Evolutionary conservation across 352 stramenopile genomes (phyloP).

Genomic region (Halophytophthora polymorphica): DNA sequence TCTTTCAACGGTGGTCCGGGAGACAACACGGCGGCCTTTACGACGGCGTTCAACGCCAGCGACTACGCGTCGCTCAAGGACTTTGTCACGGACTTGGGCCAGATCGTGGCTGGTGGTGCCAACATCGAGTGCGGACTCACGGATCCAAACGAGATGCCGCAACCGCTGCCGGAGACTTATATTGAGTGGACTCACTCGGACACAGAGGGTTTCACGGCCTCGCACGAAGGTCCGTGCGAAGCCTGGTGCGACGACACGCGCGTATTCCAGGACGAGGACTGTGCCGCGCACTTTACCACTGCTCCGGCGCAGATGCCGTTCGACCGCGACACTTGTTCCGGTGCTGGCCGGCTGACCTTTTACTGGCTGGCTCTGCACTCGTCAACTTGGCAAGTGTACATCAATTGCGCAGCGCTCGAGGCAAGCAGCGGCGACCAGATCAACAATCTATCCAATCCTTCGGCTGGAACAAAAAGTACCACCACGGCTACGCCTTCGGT

Average conservation of each 20-base stretch:
- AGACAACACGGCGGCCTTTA: conserved; percentile 16
- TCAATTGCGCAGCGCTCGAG: conserved; percentile 21
- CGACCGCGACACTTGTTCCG: conserved; percentile 19
- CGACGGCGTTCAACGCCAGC: conserved; percentile 15
- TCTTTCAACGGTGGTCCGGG: conserved; percentile 21
- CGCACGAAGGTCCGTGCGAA: conserved; percentile 35
- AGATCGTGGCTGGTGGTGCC: conserved; percentile 11
- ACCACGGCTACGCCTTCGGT: conserved; percentile 1
- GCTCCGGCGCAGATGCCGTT: conserved; percentile 23
- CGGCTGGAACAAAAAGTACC: background rate
- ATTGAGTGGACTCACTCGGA: conserved; percentile 34
- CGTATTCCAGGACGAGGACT: conserved; percentile 34
- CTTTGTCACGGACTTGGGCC: conserved; percentile 13
- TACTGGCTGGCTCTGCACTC: conserved; percentile 37
- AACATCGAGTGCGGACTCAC: conserved; percentile 27
- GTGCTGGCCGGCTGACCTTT: conserved; percentile 21
- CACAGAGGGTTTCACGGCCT: conserved; percentile 25
- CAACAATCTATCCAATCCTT: conserved; percentile 8
- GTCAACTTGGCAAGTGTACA: conserved; percentile 32
- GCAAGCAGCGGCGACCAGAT: conserved; percentile 8
- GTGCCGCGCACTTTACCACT: conserved; percentile 23
- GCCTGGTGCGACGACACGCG: conserved; percentile 35
- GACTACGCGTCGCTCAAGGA: conserved; percentile 24
- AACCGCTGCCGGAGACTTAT: conserved; percentile 22
- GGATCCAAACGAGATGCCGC: conserved; percentile 19